A percentile compares a stretch with the other conserved stretches of the same genome.
Evolutionary conservation across 768 basidiomycete species (phyloP).

Genomic region (Xerocomellus chrysenteron): DNA sequence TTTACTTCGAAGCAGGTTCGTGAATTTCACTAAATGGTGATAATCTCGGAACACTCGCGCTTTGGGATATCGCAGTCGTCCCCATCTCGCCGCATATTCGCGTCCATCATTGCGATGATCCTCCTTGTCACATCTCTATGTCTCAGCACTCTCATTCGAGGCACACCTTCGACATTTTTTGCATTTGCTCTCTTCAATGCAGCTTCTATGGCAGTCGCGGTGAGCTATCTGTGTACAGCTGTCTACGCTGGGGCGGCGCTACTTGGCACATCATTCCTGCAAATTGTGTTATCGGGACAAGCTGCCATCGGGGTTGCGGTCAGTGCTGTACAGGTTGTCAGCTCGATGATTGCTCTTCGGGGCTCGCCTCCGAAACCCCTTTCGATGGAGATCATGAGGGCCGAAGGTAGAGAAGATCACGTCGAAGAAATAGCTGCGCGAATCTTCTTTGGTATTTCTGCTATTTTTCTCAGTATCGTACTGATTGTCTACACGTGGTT

Average conservation of each 20-base stretch:
- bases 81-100: conserved; percentile 56
- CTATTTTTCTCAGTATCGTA: conserved; percentile 58
- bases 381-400: conserved; percentile 20
- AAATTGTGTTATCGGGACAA: conserved; percentile 80
- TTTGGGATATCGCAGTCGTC: conserved; percentile 44
- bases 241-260: conserved; percentile 76
- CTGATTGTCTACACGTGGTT: conserved; percentile 58
- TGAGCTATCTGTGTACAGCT: conserved; percentile 76
- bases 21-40: conserved; percentile 5
- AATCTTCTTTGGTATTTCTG: conserved; percentile 71
- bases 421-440: conserved; percentile 71
- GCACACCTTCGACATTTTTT: conserved; percentile 58
- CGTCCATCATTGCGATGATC: conserved; percentile 49
- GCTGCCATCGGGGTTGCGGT: conserved; percentile 83
- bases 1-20: conserved; percentile 64
- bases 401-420: conserved; percentile 31
- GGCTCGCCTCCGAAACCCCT: conserved; percentile 34
- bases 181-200: conserved; percentile 63
- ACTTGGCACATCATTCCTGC: conserved; percentile 71
- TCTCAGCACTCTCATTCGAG: conserved; percentile 60
- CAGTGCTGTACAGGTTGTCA: conserved; percentile 71
- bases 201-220: conserved; percentile 55
- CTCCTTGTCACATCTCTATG: conserved; percentile 59
- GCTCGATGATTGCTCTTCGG: conserved; percentile 58
- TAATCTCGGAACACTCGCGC: conserved; percentile 1